These are phyloP conservation scores for Corrigiola litoralis DNA, from an alignment of 179 eudicot species.

Conservation along the genomic window DNA sequence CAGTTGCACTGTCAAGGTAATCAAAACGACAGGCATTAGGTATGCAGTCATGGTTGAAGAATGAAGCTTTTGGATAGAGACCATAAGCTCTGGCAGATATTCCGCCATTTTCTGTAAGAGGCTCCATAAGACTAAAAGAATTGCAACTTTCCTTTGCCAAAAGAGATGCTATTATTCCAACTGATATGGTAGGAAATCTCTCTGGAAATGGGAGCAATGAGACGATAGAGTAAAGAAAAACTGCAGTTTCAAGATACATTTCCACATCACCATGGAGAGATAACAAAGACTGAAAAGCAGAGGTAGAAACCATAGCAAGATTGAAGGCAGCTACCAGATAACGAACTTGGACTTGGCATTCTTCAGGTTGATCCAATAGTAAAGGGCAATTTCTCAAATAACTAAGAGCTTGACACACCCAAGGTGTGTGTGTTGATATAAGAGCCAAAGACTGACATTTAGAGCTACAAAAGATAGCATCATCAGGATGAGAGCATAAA, in stretches of 20 bases:
- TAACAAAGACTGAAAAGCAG: conserved; percentile 38
- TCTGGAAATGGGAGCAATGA: conserved; percentile 36
- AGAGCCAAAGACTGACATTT: conserved; percentile 47
- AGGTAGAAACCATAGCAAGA: conserved; percentile 48
- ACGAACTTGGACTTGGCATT: conserved; percentile 59
- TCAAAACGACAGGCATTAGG: conserved; percentile 92
- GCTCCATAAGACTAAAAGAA: conserved; percentile 85
- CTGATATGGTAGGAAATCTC: conserved; percentile 23
- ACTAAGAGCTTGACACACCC: conserved; percentile 53
- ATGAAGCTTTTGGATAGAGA: conserved; percentile 67
- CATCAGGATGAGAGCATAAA: conserved; percentile 40
- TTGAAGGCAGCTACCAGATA: conserved; percentile 65
- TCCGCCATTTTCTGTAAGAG: conserved; percentile 28
- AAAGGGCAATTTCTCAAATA: conserved; percentile 32
- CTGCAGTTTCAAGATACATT: conserved; percentile 16
- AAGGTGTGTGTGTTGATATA: conserved; percentile 56
- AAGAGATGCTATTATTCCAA: conserved; percentile 45
- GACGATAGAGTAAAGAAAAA: conserved; percentile 50
- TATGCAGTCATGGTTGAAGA: conserved; percentile 84
- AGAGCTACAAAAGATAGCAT: conserved; percentile 43
- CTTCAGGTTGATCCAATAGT: conserved; percentile 29
- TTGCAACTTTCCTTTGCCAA: conserved; percentile 70
- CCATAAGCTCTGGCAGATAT: conserved; percentile 81
- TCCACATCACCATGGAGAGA: conserved; percentile 56
- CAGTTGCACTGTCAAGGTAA: conserved; percentile 46